Base-by-base conservation (phyloP, 2,329 filamentous ascomycete genomes). In the Aspergillus chevalieri region DNA sequence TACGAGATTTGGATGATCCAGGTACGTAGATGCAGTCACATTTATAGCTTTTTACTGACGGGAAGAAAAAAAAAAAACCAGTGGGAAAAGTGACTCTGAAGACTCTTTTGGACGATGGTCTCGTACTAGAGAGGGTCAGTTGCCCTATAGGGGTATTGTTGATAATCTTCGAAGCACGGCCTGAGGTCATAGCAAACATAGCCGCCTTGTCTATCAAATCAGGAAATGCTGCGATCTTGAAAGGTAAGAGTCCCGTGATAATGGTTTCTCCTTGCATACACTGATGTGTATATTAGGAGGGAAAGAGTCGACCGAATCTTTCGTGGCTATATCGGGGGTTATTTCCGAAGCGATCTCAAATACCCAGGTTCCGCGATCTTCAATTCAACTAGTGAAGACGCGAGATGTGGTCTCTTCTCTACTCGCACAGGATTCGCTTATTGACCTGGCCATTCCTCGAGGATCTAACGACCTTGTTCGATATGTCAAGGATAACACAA, bases 101-200 rank as follows among this genome's bases (percentile, higher is more conserved):
- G 54, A 97, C 90, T 42, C 81, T 85, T 50, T 80, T 98, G 9
- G 93, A 97, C 68, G 87, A 96, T 59, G 86, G 85, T 47, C 79
- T 98, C 47, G 79, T 85, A 47, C 79, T 98, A 52, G 89, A 95
- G 66, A 84, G 91, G 54, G 87, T 95, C 43, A 90, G 89, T 38
- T 95, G 89, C 66, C 93, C 93, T 5, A 97, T 98, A 59, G 93
- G 93, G 52, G 91, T 97, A n/a, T 81, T 98, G 39, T 81, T 98
- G 58, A 93, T 98, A 72, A 97, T 98, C 65, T 98, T 98, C 65
- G 93, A 98, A 74, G 93, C 93, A 33, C 86, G 93, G 6, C 93
- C 93, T 6, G 93, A 98, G 73, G 93, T 98, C 57, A 96, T 98
- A 65, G 93, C 92, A 65, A 98, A 98, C 70, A 97, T 98, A 64